Base-by-base conservation (phyloP, 2,329 filamentous ascomycete species). In the Alternaria brassicicola region DNA sequence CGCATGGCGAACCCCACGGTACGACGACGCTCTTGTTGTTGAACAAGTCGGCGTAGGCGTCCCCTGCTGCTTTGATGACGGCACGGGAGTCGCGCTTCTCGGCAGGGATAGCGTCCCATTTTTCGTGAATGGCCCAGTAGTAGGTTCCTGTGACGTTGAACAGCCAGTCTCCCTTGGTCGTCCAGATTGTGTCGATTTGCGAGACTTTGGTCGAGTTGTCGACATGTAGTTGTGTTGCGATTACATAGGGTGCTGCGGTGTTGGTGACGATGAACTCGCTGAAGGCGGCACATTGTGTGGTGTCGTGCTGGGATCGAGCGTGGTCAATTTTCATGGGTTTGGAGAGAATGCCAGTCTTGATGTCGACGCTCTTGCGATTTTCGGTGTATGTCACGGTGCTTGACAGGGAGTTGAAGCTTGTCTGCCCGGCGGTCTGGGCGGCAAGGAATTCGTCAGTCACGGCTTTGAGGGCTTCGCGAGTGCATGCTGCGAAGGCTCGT, bases 81-180 rank as follows among this genome's bases (percentile, higher is more conserved):
- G 57, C 67, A 9, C 70, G 62, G 1, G 63, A 55, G 38, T 70
- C 63, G 4, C 67, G 65, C 39, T 66, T 64, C 2, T 33, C 57
- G 1, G 31, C 47, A 0, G 67, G 68, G 33, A 74, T 70, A 0
- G 45, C 33, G 28, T 58, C 58, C 69, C 70, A 73, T n/a, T 61
- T 66, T 45, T 74, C 71, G 15, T 55, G 59, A 4, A 57, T 61
- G 6, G 68, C 65, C 68, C 67, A 73, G 54, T 72, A 67, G 26
- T 63, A 62, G 2, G 69, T 73, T 2, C 66, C 69, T 1, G 70
- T 73, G 15, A 67, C 66, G 46, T 74, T 74, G 63, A 74, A 74
- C 1, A 72, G 61, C 71, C 71, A 74, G 43, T 74, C 71, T 3
- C 70, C 70, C 15, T 65, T 72, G 1, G 60, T 70, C 7, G 71